Percentiles rank a stretch among this genome's conserved stretches.
Evolutionary conservation across 306 rosid genomes (phyloP).

Genomic region (Rosa chinensis): DNA sequence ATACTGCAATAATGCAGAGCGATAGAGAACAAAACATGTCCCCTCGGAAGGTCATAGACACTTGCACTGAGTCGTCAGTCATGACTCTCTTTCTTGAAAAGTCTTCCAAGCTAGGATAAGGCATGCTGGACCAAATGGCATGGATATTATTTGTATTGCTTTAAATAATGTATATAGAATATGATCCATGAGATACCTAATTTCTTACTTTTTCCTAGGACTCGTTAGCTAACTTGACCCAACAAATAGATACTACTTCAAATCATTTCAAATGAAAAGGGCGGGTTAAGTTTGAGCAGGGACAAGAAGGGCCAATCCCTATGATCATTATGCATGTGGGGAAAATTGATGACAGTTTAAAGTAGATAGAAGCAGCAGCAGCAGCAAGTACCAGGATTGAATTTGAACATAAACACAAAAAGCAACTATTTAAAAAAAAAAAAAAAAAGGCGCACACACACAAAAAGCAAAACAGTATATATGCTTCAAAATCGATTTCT

Average conservation of each 20-base stretch:
- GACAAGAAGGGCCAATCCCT: background rate
- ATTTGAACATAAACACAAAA: conserved; percentile 5
- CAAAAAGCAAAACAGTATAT: background rate
- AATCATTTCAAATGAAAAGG: conserved; percentile 12
- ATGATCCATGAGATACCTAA: background rate
- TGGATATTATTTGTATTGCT: background rate
- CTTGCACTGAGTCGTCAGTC: background rate
- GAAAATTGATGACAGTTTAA: conserved; percentile 14
- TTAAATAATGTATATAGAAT: background rate
- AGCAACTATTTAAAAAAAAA: background rate
- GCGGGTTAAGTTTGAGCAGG: conserved; percentile 11
- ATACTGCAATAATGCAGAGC: background rate
- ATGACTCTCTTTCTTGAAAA: background rate
- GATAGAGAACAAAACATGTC: background rate
- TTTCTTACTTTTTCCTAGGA: background rate
- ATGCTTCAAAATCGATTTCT: background rate
- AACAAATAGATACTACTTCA: background rate
- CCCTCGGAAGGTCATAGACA: background rate
- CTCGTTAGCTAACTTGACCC: background rate
- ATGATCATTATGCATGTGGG: conserved; percentile 4
- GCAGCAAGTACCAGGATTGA: background rate
- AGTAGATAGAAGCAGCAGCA: background rate
- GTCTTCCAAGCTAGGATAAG: background rate
- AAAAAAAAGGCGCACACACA: background rate
- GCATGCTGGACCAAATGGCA: background rate